Percentiles rank a stretch among this genome's conserved stretches.
phyloP scores from a whole-genome alignment of 2,329 filamentous ascomycete species.

The Endoconidiophora laricicola region DNA sequence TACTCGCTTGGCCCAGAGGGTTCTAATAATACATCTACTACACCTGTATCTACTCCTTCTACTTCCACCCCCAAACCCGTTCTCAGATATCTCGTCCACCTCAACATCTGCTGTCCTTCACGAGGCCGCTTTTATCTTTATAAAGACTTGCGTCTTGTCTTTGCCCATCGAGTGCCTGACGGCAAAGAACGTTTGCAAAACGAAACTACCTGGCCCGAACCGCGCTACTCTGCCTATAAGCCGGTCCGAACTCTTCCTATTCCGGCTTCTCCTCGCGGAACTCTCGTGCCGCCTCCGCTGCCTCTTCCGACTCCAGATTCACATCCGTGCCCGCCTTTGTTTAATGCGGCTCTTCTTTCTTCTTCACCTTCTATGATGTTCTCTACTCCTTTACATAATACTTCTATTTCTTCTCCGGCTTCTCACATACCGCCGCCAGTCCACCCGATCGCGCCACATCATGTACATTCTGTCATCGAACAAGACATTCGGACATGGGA shows the following conservation, averaged over 20 bases:
- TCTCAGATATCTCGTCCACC: constrained; percentile 75
- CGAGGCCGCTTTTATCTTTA: constrained; percentile 79
- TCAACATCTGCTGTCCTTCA: constrained; percentile 80
- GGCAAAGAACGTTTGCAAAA: constrained; percentile 85
- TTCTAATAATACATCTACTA: neutral
- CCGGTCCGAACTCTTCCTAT: too few relatives aligned
- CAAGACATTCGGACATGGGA: neutral
- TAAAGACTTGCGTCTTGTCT: constrained; percentile 83
- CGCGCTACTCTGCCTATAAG: constrained; percentile 60
- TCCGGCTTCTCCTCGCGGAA: too few relatives aligned
- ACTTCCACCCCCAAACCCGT: constrained; percentile 37
- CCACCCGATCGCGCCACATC: too few relatives aligned
- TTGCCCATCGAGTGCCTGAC: constrained; percentile 89
- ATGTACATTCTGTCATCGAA: too few relatives aligned
- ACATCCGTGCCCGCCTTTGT: too few relatives aligned
- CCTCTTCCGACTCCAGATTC: too few relatives aligned
- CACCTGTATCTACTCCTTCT: neutral
- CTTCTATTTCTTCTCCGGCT: too few relatives aligned
- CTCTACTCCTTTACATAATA: too few relatives aligned
- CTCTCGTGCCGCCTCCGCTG: too few relatives aligned
- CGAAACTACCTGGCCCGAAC: constrained; percentile 78
- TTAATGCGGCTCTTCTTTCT: too few relatives aligned
- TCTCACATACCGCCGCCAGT: too few relatives aligned
- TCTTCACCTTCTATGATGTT: too few relatives aligned
- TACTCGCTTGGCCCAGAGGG: constrained; percentile 53